Percentiles rank a stretch among this genome's conserved stretches.
These are phyloP conservation scores for Pseudogymnoascus sp. DNA, from an alignment of 2,329 filamentous ascomycete species.

Conservation along the genomic window DNA sequence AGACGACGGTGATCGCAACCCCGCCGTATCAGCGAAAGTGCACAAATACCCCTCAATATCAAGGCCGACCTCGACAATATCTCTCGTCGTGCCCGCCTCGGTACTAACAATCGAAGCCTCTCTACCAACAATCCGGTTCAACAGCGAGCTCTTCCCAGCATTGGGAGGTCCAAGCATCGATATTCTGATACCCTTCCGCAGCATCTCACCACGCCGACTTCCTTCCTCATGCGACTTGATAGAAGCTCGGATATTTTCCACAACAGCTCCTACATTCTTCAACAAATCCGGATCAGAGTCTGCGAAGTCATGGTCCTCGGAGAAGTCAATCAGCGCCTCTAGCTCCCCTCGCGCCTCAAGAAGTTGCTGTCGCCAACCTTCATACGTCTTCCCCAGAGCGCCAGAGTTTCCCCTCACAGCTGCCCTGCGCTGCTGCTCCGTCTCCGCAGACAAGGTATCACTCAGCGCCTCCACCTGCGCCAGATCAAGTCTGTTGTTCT, in stretches of 20 bases:
- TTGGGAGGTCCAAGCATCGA: slow-evolving; percentile 88
- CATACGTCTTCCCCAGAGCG: slow-evolving; percentile 66
- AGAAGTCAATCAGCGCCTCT: slow-evolving; percentile 94
- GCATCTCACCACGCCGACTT: slow-evolving; percentile 72
- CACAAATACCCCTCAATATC: slow-evolving; percentile 87
- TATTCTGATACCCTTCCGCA: slow-evolving; percentile 78
- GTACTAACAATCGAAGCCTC: slow-evolving; percentile 93
- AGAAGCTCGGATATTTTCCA: slow-evolving; percentile 51
- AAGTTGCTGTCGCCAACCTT: slow-evolving; percentile 70
- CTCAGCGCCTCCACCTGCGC: slow-evolving; percentile 69
- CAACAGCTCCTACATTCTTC: slow-evolving; percentile 58
- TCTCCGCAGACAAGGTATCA: slow-evolving; percentile 61
- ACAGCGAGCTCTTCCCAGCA: slow-evolving; percentile 85
- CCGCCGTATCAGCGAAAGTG: slow-evolving; percentile 92
- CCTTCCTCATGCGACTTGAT: slow-evolving; percentile 68
- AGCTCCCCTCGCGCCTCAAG: slow-evolving; percentile 81
- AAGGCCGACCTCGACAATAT: slow-evolving; percentile 85
- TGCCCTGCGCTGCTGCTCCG: slow-evolving; percentile 84
- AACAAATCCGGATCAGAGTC: slow-evolving; percentile 71
- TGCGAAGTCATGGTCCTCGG: slow-evolving; percentile 95
- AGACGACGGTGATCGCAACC: slow-evolving; percentile 53
- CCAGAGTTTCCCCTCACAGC: slow-evolving; percentile 73
- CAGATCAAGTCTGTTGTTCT: slow-evolving; percentile 77
- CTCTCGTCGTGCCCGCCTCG: slow-evolving; percentile 87
- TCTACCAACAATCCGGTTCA: slow-evolving; percentile 82